Conservation (phyloP, 1,284 basidiomycete species). For the Thelephora terrestris region DNA sequence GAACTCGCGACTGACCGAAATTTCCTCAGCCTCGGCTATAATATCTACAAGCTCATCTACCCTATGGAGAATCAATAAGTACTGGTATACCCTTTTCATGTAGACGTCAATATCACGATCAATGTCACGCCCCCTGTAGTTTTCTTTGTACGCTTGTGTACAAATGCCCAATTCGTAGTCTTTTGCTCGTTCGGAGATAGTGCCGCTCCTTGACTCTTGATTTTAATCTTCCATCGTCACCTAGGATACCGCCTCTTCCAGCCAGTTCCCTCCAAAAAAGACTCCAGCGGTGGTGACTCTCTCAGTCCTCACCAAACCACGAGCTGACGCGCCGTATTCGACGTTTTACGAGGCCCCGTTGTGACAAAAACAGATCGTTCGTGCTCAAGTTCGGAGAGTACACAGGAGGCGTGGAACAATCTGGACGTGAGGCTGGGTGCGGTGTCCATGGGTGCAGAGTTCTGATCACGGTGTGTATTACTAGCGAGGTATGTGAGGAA, state of each 20-base stretch:
- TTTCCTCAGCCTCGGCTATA: conserved; percentile 59
- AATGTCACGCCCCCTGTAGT: neutral
- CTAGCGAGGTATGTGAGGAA: too few relatives aligned
- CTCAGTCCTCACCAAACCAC: conserved; percentile 11
- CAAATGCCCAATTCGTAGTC: too few relatives aligned
- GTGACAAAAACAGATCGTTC: conserved; percentile 75
- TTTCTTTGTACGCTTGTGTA: too few relatives aligned
- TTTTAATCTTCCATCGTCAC: neutral
- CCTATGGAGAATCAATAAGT: conserved; percentile 8
- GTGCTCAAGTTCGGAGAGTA: conserved; percentile 74
- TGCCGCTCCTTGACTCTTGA: conserved; percentile 1
- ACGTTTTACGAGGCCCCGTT: conserved; percentile 26
- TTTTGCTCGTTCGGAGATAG: too few relatives aligned
- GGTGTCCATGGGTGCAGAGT: too few relatives aligned
- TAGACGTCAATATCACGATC: too few relatives aligned
- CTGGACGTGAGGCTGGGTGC: too few relatives aligned
- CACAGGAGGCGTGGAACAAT: conserved; percentile 66
- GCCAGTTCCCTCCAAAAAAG: conserved; percentile 5
- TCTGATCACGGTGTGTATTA: too few relatives aligned
- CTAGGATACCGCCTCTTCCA: neutral
- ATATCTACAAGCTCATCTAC: conserved; percentile 54
- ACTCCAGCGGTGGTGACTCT: conserved; percentile 13
- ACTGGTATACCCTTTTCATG: conserved; percentile 1
- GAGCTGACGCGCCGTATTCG: conserved; percentile 14
- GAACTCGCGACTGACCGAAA: conserved; percentile 4